phyloP scores from a whole-genome alignment of 352 stramenopile species.

The Globisporangium orthogonon region DNA sequence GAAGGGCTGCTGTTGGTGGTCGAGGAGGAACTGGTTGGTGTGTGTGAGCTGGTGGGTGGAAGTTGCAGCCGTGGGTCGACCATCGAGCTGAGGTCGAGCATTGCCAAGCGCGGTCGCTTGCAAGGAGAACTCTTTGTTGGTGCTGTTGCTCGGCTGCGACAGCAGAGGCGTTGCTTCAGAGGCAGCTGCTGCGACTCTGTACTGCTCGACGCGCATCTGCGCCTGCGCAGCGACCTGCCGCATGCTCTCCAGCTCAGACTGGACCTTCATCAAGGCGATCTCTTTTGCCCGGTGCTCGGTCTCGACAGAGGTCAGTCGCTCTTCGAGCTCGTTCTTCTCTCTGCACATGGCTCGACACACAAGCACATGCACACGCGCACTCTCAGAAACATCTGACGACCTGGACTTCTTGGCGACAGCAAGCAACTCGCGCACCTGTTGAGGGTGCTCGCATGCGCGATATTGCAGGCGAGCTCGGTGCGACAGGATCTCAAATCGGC shows the following conservation, averaged over 20 bases:
- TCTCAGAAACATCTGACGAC: too few species aligned
- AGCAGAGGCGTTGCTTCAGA: not conserved
- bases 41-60: not conserved
- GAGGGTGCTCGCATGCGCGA: conserved; percentile 33
- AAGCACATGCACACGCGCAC: too few species aligned
- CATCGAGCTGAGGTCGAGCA: too few species aligned
- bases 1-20: too few species aligned
- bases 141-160: too few species aligned
- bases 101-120: not conserved
- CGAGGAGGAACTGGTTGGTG: conserved; percentile 5
- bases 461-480: conserved; percentile 43
- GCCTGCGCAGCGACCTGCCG: conserved; percentile 27
- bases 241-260: conserved; percentile 31
- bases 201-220: conserved; percentile 29
- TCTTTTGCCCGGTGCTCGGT: conserved; percentile 34
- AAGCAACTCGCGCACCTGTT: conserved; percentile 48
- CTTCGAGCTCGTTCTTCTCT: conserved; percentile 44
- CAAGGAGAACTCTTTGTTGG: conserved; percentile 5
- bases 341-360: conserved; percentile 17
- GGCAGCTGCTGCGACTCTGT: conserved; percentile 10
- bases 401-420: too few species aligned
- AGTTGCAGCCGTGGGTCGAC: not conserved
- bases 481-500: conserved; percentile 37
- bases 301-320: conserved; percentile 29
- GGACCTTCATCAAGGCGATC: conserved; percentile 23